Base-by-base conservation (phyloP, 768 basidiomycete species). In the Coprinopsis sp. region DNA sequence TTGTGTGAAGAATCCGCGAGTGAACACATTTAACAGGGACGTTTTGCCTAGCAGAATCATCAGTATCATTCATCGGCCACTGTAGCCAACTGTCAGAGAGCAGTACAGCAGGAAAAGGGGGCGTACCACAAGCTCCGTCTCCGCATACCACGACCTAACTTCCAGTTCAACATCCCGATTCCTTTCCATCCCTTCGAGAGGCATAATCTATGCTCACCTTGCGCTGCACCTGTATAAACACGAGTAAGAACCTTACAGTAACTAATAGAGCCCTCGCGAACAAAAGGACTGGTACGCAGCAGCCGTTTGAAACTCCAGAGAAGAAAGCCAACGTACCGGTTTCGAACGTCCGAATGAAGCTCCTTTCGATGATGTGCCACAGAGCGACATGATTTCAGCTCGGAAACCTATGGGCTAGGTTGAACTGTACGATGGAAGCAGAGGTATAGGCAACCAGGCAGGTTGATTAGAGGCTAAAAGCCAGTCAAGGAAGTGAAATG, bases 121-220 rank as follows among this genome's bases (percentile, higher is more conserved):
- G n/a, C 78, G 49, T 59, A 87, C 94, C 94, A 58, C 89, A 93
- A 44, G 94, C 94, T 55, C 94, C 94, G 66, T 98, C 94, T 29
- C 94, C 94, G 51, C 93, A 86, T n/a, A 98, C 94, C 22, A 93
- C 87, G 30, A 90, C 72, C 72, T 74, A 48, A 47, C 37, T 37
- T 39, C 52, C 25, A 42, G 25, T 51, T 41, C 51, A 45, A 38
- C 29, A 22, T 50, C 38, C 29, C 27, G 37, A 33, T 16, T n/a
- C 19, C 18, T 29, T 6, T 37, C 24, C 42, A n/a, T 4, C 12
- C 29, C 21, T 21, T 3, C n/a, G 29, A 19, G 28, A 12, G 25
- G 14, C 42, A 30, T 37, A 34, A 14, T 6, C 46, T 41, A 11
- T 30, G 21, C 58, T 28, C 58, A 74, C 73, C 66, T 76, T 76